Conservation (phyloP, 768 basidiomycete genomes). For the Tylopilus rubrobrunneus region DNA sequence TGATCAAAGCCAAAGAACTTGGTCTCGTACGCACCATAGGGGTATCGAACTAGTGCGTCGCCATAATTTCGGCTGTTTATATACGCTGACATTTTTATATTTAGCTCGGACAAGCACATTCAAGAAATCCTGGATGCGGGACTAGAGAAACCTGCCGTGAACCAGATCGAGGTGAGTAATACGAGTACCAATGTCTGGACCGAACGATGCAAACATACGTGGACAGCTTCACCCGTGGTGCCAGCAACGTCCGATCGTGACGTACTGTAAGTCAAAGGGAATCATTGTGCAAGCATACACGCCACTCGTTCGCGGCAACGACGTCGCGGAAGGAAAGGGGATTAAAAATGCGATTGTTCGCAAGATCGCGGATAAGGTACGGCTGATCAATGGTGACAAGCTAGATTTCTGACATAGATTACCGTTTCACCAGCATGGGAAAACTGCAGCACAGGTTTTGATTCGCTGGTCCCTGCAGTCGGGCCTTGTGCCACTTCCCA, state of each 20-base stretch:
- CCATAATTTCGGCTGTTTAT: neutral
- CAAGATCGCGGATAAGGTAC: conserved; percentile 55
- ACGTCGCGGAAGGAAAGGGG: conserved; percentile 20
- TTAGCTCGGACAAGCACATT: conserved; percentile 26
- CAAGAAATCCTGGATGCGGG: conserved; percentile 23
- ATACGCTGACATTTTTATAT: neutral
- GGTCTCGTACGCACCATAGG: conserved; percentile 40
- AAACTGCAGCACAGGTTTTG: conserved; percentile 40
- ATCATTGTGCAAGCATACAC: conserved; percentile 72
- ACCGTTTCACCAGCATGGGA: conserved; percentile 21
- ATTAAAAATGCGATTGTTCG: conserved; percentile 49
- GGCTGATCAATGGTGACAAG: neutral
- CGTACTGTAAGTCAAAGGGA: conserved; percentile 56
- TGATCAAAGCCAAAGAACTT: conserved; percentile 31
- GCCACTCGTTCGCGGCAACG: conserved; percentile 56
- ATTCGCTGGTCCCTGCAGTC: conserved; percentile 51
- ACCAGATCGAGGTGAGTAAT: conserved; percentile 24
- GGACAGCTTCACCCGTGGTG: conserved; percentile 71
- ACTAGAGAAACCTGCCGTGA: conserved; percentile 27
- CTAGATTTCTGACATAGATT: neutral
- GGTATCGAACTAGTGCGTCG: conserved; percentile 46
- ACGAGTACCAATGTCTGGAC: neutral
- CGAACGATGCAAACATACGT: neutral
- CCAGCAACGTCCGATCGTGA: conserved; percentile 72
- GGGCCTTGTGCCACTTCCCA: conserved; percentile 68